phyloP scores from a whole-genome alignment of 2,329 filamentous ascomycete genomes.

The Kalmusia sp. region DNA sequence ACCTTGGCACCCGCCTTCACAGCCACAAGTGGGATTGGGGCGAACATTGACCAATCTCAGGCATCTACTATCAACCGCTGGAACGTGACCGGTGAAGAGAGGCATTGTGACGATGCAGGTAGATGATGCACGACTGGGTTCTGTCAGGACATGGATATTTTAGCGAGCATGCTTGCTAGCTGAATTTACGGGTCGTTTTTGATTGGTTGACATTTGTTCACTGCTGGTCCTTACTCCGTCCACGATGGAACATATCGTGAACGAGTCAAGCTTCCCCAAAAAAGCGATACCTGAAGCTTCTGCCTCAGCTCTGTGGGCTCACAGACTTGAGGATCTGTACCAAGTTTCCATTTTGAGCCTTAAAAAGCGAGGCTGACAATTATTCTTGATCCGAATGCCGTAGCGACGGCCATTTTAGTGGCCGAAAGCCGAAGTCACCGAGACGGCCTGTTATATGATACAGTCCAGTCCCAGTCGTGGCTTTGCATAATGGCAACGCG shows the following conservation, averaged over 20 bases:
- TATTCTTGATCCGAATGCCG: not conserved
- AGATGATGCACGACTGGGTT: conserved; percentile 8
- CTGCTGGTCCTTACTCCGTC: conserved; percentile 1
- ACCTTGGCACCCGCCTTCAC: not conserved
- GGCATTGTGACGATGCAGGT: not conserved
- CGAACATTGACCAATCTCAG: not conserved
- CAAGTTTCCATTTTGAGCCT: no score
- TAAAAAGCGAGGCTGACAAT: not conserved
- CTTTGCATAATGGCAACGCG: not conserved
- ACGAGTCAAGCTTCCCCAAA: no score
- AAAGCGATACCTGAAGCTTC: no score
- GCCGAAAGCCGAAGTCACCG: not conserved
- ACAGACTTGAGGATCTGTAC: no score
- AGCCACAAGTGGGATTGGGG: not conserved
- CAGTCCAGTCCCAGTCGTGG: not conserved
- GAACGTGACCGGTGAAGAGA: conserved; percentile 6
- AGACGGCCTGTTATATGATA: not conserved
- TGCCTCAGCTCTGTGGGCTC: no score
- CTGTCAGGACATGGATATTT: not conserved
- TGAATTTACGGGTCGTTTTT: conserved; percentile 12
- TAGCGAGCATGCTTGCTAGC: conserved; percentile 5
- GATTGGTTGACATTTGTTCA: conserved; percentile 16
- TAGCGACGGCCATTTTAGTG: not conserved
- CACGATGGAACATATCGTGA: no score
- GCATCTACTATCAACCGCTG: not conserved